Percentiles rank a stretch among this genome's conserved stretches.
Conservation (phyloP, 805 yeast species). For the Yamadazyma laniorum region DNA sequence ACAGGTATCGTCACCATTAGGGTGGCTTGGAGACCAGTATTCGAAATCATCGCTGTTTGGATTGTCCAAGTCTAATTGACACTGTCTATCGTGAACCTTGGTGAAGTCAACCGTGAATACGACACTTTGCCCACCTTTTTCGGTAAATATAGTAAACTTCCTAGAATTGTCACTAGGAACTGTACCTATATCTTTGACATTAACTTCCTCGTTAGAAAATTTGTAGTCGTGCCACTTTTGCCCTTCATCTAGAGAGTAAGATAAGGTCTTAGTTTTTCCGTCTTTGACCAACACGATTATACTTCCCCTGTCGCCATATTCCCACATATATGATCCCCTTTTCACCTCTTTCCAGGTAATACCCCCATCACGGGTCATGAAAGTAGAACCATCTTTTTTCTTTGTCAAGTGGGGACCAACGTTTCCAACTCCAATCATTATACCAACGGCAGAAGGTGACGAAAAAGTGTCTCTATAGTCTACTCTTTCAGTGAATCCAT, state of each 20-base stretch:
- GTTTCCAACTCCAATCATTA: constrained; percentile 90
- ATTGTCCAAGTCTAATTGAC: constrained; percentile 42
- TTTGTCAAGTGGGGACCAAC: constrained; percentile 65
- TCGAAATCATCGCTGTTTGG: constrained; percentile 42
- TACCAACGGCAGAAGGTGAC: constrained; percentile 85
- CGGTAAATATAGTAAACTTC: constrained; percentile 65
- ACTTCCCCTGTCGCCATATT: constrained; percentile 93
- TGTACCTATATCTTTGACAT: constrained; percentile 74
- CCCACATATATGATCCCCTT: constrained; percentile 85
- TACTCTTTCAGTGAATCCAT: constrained; percentile 83
- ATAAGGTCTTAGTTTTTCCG: constrained; percentile 55
- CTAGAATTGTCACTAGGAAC: constrained; percentile 90
- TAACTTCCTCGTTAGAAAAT: constrained; percentile 57
- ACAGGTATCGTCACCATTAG: constrained; percentile 33
- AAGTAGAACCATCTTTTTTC: constrained; percentile 57
- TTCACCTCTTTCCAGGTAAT: constrained; percentile 77
- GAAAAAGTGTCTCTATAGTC: constrained; percentile 85
- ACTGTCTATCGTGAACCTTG: constrained; percentile 34
- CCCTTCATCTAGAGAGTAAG: constrained; percentile 80
- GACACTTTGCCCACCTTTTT: constrained; percentile 44
- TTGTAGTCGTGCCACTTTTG: constrained; percentile 64
- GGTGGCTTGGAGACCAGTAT: constrained; percentile 43
- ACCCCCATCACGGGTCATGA: constrained; percentile 87
- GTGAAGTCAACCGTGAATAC: constrained; percentile 41
- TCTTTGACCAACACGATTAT: constrained; percentile 70